phyloP scores from a whole-genome alignment of 305 asterid species.

The Rubia occidens region DNA sequence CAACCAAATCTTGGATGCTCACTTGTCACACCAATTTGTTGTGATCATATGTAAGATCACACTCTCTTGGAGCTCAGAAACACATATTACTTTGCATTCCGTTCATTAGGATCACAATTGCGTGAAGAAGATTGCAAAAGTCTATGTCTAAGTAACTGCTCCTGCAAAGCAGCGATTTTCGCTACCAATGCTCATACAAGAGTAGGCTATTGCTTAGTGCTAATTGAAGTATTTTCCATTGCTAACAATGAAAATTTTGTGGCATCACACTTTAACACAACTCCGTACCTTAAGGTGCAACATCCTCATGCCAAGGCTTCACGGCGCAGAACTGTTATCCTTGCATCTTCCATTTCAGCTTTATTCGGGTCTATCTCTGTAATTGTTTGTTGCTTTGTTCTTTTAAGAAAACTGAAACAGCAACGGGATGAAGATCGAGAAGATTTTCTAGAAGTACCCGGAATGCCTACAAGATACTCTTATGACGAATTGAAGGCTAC shows the following conservation, averaged over 20 bases:
- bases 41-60: too few species aligned
- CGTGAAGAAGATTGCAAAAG: conserved; percentile 2
- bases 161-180: conserved; percentile 11
- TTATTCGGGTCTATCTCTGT: background rate
- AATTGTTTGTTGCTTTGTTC: too few species aligned
- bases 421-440: too few species aligned
- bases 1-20: too few species aligned
- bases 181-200: conserved; percentile 5
- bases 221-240: conserved; percentile 4
- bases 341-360: conserved; percentile 10
- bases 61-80: too few species aligned
- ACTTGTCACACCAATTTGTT: too few species aligned
- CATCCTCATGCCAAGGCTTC: background rate
- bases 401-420: too few species aligned
- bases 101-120: background rate
- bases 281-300: conserved; percentile 10
- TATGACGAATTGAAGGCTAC: too few species aligned
- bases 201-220: conserved; percentile 13
- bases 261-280: background rate
- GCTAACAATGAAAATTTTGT: background rate
- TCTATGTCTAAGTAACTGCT: conserved; percentile 6
- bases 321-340: background rate
- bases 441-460: too few species aligned
- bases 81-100: conserved; percentile 5
- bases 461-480: too few species aligned